phyloP scores from a whole-genome alignment of 768 basidiomycete species.

The Kwoniella botswanensis region DNA sequence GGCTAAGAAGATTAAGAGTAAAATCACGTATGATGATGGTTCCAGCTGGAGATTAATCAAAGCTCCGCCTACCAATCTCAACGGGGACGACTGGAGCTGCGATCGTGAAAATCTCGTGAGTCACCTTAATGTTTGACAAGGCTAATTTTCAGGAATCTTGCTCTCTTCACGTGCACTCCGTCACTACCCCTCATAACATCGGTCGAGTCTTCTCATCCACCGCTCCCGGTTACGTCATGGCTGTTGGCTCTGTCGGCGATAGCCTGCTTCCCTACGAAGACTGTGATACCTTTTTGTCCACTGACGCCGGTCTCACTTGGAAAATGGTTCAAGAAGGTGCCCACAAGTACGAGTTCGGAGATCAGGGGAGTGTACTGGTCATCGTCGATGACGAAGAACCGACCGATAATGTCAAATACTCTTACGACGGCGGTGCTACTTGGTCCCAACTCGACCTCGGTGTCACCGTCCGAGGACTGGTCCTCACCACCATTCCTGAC shows the following conservation, averaged over 20 bases:
- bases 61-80: conserved; percentile 67
- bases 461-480: conserved; percentile 71
- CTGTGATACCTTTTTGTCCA: conserved; percentile 90
- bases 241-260: conserved; percentile 85
- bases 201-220: conserved; percentile 93
- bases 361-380: conserved; percentile 78
- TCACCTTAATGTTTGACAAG: background rate
- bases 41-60: conserved; percentile 76
- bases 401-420: conserved; percentile 74
- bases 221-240: conserved; percentile 94
- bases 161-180: conserved; percentile 88
- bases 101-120: conserved; percentile 62
- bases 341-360: conserved; percentile 96
- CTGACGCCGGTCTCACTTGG: conserved; percentile 88
- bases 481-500: conserved; percentile 87
- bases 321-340: conserved; percentile 73
- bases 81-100: conserved; percentile 71
- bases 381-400: conserved; percentile 82
- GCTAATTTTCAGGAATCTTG: conserved; percentile 62
- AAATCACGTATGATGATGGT: conserved; percentile 91
- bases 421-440: conserved; percentile 76
- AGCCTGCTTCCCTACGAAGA: conserved; percentile 75
- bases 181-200: conserved; percentile 89
- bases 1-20: conserved; percentile 74
- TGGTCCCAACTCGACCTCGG: conserved; percentile 82